phyloP scores from a whole-genome alignment of 2,329 filamentous ascomycete genomes.

The Trichoderma simmonsii region DNA sequence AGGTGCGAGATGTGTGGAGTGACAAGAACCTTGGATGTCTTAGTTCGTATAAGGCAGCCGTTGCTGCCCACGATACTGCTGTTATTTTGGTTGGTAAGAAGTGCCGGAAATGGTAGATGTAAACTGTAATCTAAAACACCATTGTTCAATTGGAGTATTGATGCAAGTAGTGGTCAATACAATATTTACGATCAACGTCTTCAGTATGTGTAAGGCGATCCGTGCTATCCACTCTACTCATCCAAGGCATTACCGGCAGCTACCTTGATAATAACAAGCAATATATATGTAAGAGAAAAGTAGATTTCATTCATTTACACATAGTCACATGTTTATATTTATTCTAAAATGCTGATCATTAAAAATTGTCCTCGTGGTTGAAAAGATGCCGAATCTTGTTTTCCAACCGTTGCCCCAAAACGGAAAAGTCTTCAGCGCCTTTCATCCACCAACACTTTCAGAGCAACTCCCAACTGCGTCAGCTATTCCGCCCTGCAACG shows the following conservation, averaged over 20 bases:
- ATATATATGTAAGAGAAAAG: not conserved
- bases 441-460: not conserved
- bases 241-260: not conserved
- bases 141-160: not conserved
- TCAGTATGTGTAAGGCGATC: not conserved
- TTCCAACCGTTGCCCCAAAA: not conserved
- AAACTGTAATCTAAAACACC: not conserved
- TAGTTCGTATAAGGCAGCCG: constrained; percentile 27
- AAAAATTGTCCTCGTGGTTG: not conserved
- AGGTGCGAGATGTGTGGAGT: constrained; percentile 46
- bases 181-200: not conserved
- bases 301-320: not conserved
- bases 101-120: not conserved
- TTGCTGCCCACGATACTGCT: constrained; percentile 37
- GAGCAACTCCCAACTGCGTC: constrained; percentile 1
- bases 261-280: not conserved
- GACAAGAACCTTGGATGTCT: constrained; percentile 39
- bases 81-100: constrained; percentile 23
- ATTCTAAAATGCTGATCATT: not conserved
- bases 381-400: not conserved
- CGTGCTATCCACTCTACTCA: not conserved
- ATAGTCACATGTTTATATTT: no score
- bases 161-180: not conserved
- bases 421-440: not conserved
- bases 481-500: not conserved